phyloP scores from a whole-genome alignment of 2,329 filamentous ascomycete genomes.

The Beauveria australis region DNA sequence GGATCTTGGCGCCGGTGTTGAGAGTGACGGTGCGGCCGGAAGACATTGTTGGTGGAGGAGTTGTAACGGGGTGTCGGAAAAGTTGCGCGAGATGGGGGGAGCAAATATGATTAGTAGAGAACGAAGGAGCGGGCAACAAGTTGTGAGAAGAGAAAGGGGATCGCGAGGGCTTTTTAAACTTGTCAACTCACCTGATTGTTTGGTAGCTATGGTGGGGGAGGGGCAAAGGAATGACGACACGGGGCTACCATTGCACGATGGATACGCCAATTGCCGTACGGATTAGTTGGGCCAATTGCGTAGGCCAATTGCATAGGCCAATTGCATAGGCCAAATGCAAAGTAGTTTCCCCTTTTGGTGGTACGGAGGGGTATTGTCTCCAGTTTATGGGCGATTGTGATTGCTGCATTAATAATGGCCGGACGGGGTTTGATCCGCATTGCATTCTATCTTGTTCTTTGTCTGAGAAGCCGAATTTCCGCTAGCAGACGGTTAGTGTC shows the following conservation, averaged over 20 bases:
- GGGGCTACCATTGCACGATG: background rate
- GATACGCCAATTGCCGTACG: no score
- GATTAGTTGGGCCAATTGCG: no score
- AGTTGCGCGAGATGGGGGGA: background rate
- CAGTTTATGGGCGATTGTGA: background rate
- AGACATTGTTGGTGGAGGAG: constrained; percentile 43
- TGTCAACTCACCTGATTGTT: background rate
- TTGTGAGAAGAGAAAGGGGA: no score
- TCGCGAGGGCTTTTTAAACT: background rate
- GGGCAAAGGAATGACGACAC: constrained; percentile 11
- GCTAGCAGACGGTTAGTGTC: background rate
- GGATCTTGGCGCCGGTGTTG: constrained; percentile 54
- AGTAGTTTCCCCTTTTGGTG: background rate
- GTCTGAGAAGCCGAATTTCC: background rate
- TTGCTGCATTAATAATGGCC: background rate
- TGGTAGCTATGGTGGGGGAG: constrained; percentile 8
- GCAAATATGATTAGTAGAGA: no score
- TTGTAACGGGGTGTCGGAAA: background rate
- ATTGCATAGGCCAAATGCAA: no score
- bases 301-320: no score
- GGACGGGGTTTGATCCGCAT: constrained; percentile 6
- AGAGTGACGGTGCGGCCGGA: constrained; percentile 43
- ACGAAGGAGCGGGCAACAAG: no score
- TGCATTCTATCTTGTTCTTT: background rate
- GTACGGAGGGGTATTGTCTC: background rate